These are phyloP conservation scores for Hymenoscyphus linearis DNA, from an alignment of 2,329 filamentous ascomycete genomes.

Conservation along the genomic window DNA sequence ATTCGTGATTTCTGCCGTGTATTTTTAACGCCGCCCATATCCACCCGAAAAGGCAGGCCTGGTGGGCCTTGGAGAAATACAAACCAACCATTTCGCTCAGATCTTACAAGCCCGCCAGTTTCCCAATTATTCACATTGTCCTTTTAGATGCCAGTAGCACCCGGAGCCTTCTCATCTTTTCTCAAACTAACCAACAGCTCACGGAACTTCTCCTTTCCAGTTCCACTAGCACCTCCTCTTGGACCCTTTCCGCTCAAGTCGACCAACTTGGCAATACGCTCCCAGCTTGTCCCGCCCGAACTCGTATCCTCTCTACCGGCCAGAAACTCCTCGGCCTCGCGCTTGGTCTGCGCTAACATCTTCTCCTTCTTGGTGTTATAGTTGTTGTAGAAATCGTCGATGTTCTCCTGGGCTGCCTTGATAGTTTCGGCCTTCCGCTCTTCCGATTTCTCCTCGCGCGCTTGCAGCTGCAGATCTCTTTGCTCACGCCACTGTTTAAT, in stretches of 20 bases:
- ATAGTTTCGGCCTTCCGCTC: conserved; percentile 80
- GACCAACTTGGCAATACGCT: conserved; percentile 95
- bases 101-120: conserved; percentile 26
- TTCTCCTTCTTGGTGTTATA: conserved; percentile 99
- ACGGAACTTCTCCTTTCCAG: conserved; percentile 93
- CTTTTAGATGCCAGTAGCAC: conserved; percentile 55
- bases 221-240: conserved; percentile 80
- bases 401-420: conserved; percentile 84
- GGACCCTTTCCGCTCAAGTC: conserved; percentile 91
- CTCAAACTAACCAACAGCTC: conserved; percentile 80
- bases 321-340: conserved; percentile 91
- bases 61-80: conserved; percentile 16
- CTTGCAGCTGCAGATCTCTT: conserved; percentile 74
- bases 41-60: conserved; percentile 21
- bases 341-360: conserved; percentile 76
- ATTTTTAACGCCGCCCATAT: conserved; percentile 32
- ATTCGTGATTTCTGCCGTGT: conserved; percentile 25
- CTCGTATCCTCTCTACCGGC: conserved; percentile 86
- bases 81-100: conserved; percentile 21
- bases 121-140: conserved; percentile 9
- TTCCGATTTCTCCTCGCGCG: conserved; percentile 78
- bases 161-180: conserved; percentile 85
- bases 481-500: conserved; percentile 90
- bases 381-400: conserved; percentile 99
- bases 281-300: conserved; percentile 94